A percentile compares a stretch with the other conserved stretches of the same genome.
Evolutionary conservation across 495 filamentous ascomycete genomes (phyloP).

Genomic region (Paragyromitra xinjiangensis): DNA sequence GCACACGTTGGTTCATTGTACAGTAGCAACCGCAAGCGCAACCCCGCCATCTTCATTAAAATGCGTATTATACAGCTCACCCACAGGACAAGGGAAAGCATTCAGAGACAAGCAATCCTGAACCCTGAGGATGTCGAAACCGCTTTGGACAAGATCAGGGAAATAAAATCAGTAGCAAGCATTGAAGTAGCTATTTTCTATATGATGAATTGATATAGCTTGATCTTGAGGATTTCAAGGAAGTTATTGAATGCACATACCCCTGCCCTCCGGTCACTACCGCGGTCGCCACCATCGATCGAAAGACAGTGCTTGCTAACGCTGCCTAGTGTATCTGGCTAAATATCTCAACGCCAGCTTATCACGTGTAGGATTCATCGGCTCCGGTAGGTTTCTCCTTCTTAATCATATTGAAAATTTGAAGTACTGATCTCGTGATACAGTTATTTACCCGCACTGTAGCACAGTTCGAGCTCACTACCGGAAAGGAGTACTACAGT

Average conservation of each 20-base stretch:
- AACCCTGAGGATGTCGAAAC: not conserved
- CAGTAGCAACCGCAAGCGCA: too few species aligned
- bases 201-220: conserved; percentile 4
- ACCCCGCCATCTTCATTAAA: too few species aligned
- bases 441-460: not conserved
- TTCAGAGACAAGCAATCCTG: too few species aligned
- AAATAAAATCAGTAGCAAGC: not conserved
- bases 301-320: not conserved
- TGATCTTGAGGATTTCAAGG: not conserved
- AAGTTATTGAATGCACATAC: not conserved
- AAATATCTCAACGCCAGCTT: not conserved
- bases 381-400: not conserved
- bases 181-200: not conserved
- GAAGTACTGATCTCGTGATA: not conserved
- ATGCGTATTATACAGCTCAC: too few species aligned
- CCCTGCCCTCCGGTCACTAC: not conserved
- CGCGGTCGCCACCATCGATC: not conserved
- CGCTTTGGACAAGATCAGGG: not conserved
- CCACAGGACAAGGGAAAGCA: too few species aligned
- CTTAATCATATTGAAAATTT: not conserved
- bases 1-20: too few species aligned
- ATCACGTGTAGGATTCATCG: not conserved
- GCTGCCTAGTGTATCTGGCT: not conserved
- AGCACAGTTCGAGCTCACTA: not conserved
- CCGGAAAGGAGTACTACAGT: not conserved